Conservation (phyloP, 306 rosid species). For the Morella rubra region DNA sequence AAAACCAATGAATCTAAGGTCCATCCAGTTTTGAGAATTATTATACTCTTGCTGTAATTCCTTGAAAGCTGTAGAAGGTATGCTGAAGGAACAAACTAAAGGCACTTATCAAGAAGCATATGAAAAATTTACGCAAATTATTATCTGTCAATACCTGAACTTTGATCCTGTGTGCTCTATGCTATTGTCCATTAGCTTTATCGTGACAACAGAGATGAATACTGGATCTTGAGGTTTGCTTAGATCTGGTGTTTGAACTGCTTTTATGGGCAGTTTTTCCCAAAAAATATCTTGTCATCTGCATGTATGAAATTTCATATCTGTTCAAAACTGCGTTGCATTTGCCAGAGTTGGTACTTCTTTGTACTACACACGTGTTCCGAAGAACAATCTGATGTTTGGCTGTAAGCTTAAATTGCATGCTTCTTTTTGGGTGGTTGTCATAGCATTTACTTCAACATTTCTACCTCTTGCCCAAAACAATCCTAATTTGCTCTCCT, state of each 20-base stretch:
- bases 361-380: not conserved
- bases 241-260: not conserved
- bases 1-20: not conserved
- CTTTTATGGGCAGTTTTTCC: not conserved
- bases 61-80: not conserved
- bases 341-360: not conserved
- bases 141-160: not conserved
- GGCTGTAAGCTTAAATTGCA: conserved; percentile 19
- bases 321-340: not conserved
- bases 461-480: conserved; percentile 23
- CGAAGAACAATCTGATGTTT: not conserved
- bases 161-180: not conserved
- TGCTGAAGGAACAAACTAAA: not conserved
- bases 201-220: not conserved
- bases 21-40: not conserved
- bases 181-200: not conserved
- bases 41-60: too few relatives aligned
- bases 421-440: conserved; percentile 26
- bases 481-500: conserved; percentile 19
- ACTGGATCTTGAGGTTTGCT: not conserved
- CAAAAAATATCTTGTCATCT: not conserved
- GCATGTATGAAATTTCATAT: conserved; percentile 10
- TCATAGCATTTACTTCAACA: conserved; percentile 12
- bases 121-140: too few relatives aligned
- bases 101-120: not conserved